phyloP scores from a whole-genome alignment of 257 asterid genomes.

The Solanum piurae region DNA sequence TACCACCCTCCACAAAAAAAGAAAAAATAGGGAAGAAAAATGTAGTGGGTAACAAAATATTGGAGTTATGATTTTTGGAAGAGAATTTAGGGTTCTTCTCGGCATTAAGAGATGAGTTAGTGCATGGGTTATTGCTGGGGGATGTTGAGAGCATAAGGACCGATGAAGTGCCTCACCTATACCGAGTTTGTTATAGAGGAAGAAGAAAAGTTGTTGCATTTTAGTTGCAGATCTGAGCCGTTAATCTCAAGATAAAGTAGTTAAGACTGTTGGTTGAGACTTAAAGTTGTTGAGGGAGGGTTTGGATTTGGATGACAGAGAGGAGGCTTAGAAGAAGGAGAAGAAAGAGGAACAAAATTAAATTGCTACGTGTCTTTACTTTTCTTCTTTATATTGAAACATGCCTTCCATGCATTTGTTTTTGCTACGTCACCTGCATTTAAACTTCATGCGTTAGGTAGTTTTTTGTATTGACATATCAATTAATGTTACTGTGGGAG shows the following conservation, averaged over 20 bases:
- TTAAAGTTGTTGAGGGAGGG: neutral
- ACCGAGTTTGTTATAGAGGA: neutral
- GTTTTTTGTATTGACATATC: neutral
- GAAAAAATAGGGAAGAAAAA: neutral
- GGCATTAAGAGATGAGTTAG: neutral
- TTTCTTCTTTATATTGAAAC: neutral
- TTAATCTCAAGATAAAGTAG: neutral
- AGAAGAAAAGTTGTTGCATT: neutral
- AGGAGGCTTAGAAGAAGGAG: neutral
- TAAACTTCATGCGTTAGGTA: neutral
- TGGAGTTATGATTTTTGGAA: neutral
- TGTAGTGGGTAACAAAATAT: neutral
- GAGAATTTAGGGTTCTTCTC: neutral
- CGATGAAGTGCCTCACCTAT: neutral
- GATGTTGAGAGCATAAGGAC: neutral
- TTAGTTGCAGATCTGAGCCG: neutral
- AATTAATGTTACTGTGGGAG: neutral
- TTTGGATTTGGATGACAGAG: neutral
- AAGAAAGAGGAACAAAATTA: neutral
- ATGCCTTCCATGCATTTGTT: neutral
- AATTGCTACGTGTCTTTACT: neutral
- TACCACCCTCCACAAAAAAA: neutral
- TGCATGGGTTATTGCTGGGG: neutral
- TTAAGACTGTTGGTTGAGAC: neutral
- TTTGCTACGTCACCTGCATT: neutral